Evolutionary conservation across 1,284 basidiomycete species (phyloP).

Genomic region (Sporisorium reilianum): DNA sequence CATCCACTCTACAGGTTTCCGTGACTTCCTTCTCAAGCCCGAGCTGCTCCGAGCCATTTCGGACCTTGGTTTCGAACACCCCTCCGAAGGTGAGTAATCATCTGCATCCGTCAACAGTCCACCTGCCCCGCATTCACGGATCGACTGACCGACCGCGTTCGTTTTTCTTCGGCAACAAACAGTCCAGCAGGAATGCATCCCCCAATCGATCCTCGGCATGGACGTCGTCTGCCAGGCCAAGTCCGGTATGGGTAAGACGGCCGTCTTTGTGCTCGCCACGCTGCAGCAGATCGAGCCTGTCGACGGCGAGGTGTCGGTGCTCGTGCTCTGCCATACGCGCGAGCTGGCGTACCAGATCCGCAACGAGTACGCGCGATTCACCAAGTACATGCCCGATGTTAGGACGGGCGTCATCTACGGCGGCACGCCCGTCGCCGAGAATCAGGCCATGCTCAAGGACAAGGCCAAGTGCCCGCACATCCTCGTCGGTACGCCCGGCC

Average conservation of each 20-base stretch:
- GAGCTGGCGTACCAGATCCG: conserved; percentile 99
- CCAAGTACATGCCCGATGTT: conserved; percentile 99
- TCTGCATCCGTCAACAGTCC: neutral
- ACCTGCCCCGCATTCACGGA: neutral
- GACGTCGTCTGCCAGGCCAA: conserved; percentile 99
- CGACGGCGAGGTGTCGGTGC: conserved; percentile 95
- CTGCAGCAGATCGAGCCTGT: conserved; percentile 99
- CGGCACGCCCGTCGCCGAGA: conserved; percentile 93
- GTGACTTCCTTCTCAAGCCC: conserved; percentile 94
- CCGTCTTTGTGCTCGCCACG: conserved; percentile 97
- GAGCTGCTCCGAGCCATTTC: conserved; percentile 97
- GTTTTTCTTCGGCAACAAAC: conserved; percentile 11
- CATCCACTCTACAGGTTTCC: conserved; percentile 70
- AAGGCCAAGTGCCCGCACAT: conserved; percentile 99
- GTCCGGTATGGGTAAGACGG: conserved; percentile 99
- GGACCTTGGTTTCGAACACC: conserved; percentile 99
- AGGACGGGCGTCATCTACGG: conserved; percentile 98
- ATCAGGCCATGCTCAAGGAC: conserved; percentile 92
- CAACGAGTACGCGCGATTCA: conserved; percentile 99
- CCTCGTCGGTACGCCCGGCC: conserved; percentile 95
- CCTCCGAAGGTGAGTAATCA: conserved; percentile 89
- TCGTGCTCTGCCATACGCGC: conserved; percentile 98
- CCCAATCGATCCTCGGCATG: conserved; percentile 99
- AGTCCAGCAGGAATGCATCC: conserved; percentile 99
- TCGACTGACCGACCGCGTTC: neutral